Evolutionary conservation across 805 yeast genomes (phyloP), one percentile per base, ranked within the genome.

Genomic region (Wickerhamiella occidentalis): DNA sequence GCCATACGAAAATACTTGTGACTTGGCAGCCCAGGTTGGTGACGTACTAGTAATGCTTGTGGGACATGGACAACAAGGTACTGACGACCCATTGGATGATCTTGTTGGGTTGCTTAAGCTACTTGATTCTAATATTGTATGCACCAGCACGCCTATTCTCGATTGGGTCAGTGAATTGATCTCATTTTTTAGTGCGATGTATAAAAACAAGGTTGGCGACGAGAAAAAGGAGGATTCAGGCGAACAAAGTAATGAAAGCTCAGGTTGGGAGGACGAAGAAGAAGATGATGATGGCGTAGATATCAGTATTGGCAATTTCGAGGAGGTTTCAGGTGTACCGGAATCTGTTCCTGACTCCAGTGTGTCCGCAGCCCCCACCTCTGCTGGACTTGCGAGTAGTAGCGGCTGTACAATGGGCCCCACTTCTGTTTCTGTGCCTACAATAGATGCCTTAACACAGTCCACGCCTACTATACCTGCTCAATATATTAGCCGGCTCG

Each of bases 401-500:
- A n/a, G n/a, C n/a, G n/a, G n/a, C n/a, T n/a, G n/a, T n/a, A n/a
- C n/a, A n/a, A n/a, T n/a, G n/a, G n/a, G n/a, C 9, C 28, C 28
- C 9, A 9, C 28, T 6, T 9, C 28, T 25, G 28, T 25, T 25
- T 9, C 28, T 25, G 9, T 9, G 28, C 9, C 28, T 25, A 9
- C 28, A 25, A 9, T n/a, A n/a, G n/a, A n/a, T n/a, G n/a, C n/a
- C n/a, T n/a, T n/a, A n/a, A n/a, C n/a, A n/a, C n/a, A n/a, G n/a
- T n/a, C 26, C 26, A 21, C 5, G 26, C 9, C 25, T 38, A 21
- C n/a, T 19, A 7, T 23, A 3, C 45, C 45, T 1, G 6, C 23
- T 15, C 30, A 22, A 2, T 36, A 37, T 28, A 22, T 85, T 58
- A 73, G 76, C 44, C 73, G 73, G 53, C 69, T 86, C 28, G 80